Evolutionary conservation across 116 monocot species (phyloP).

Genomic region (Phalaenopsis hybrid): DNA sequence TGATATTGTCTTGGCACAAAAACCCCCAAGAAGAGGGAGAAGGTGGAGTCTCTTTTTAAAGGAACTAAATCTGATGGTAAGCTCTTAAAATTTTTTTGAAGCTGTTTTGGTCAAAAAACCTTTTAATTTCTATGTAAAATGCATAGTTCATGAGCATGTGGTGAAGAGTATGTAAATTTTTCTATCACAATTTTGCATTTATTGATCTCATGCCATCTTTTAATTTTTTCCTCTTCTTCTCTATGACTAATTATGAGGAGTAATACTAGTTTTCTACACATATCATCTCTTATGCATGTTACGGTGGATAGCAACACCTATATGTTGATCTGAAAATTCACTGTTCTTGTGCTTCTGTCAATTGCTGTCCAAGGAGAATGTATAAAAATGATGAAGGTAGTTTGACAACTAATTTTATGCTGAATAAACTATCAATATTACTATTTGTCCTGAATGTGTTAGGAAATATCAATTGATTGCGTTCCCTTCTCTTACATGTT

Average conservation of each 20-base stretch:
- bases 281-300: neutral
- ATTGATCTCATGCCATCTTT: neutral
- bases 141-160: neutral
- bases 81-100: neutral
- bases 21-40: conserved; percentile 33
- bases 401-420: neutral
- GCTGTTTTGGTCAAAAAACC: neutral
- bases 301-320: neutral
- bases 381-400: neutral
- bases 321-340: neutral
- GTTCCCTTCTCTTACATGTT: neutral
- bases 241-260: neutral
- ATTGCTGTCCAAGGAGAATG: neutral
- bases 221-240: neutral
- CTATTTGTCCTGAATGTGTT: neutral
- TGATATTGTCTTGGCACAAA: conserved; percentile 27
- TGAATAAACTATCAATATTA: neutral
- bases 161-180: neutral
- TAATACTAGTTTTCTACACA: neutral
- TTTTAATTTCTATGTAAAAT: neutral
- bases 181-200: neutral
- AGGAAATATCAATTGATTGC: neutral
- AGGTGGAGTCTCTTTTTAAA: conserved; percentile 50
- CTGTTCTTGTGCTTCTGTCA: neutral
- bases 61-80: conserved; percentile 60